These are phyloP conservation scores for Naganishia antarctica DNA, from an alignment of 768 basidiomycete genomes.

Conservation along the genomic window DNA sequence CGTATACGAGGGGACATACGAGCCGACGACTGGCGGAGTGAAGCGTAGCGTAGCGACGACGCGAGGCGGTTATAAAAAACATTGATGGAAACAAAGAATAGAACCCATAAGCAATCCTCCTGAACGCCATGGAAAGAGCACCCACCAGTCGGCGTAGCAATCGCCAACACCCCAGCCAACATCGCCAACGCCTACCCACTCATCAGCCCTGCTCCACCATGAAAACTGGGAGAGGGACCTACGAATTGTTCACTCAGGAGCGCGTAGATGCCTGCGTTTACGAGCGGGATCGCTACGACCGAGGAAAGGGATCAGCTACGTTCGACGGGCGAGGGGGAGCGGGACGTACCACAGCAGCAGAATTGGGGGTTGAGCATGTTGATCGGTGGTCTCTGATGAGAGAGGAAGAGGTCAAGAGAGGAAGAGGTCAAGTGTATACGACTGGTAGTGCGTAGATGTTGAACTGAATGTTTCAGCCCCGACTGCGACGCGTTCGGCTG, in stretches of 20 bases:
- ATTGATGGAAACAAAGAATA: not conserved
- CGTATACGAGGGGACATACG: slow-evolving; percentile 72
- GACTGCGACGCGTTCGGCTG: slow-evolving; percentile 13
- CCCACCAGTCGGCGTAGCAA: slow-evolving; percentile 37
- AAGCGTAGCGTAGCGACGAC: not conserved
- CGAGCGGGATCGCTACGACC: slow-evolving; percentile 66
- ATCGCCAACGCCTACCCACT: slow-evolving; percentile 33
- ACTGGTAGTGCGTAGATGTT: not conserved
- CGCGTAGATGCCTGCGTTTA: slow-evolving; percentile 84
- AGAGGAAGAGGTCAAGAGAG: no score
- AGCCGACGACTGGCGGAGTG: slow-evolving; percentile 67
- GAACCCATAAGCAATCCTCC: not conserved
- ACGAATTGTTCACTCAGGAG: slow-evolving; percentile 72
- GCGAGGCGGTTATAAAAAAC: not conserved
- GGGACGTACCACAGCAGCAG: slow-evolving; percentile 64
- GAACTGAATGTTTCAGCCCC: slow-evolving; percentile 1
- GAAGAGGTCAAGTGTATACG: not conserved
- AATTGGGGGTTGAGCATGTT: slow-evolving; percentile 60
- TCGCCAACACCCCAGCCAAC: slow-evolving; percentile 39
- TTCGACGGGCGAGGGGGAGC: not conserved
- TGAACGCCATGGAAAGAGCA: not conserved
- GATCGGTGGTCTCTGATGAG: not conserved
- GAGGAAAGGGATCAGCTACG: slow-evolving; percentile 14
- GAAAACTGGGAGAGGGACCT: slow-evolving; percentile 16
- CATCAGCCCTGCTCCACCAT: not conserved